Evolutionary conservation across 805 yeast genomes (phyloP), one percentile per base, ranked within the genome.

Genomic region (Myxozyma nipponensis): DNA sequence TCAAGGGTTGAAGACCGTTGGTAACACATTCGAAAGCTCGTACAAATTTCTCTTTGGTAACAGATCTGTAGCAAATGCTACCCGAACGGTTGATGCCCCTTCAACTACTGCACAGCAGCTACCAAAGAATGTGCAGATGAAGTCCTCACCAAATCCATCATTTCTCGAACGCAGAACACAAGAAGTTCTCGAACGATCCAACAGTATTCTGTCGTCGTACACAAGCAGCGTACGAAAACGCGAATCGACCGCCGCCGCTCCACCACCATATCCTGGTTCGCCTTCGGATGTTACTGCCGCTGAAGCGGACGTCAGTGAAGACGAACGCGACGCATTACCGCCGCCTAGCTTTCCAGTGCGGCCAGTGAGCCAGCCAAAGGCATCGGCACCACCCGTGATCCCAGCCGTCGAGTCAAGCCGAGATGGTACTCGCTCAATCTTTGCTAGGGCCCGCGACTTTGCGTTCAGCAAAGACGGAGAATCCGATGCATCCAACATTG

Each of bases 11-110:
- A 63, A 63, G 46, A 61, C 69, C 17, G 42, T 66, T 21, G 66
- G 69, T 21, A 61, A 64, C 2, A 66, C 71, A 3, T 60, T 69
- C 18, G 68, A 65, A n/a, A 63, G 47, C 45, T 62, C 69, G 3
- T 67, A 66, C 51, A 56, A 63, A 39, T 66, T 60, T 43, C 49
- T 66, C 22, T 51, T 66, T 47, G 64, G 53, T 10, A 35, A 35
- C 6, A 47, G 40, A 10, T 30, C 42, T n/a, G 24, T 22, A 15
- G 30, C 26, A 7, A 23, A 6, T 18, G 5, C 38, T 2, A 15
- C 39, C 10, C 26, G 34, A n/a, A 35, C 15, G n/a, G 38, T 35
- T 6, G 19, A 10, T 5, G 23, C 6, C 40, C 17, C 10, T 22
- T 37, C 42, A 17, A 37, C 17, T 15, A 37, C 36, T 2, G 2